phyloP scores from a whole-genome alignment of 257 asterid species.

The Leptodermis oblonga region DNA sequence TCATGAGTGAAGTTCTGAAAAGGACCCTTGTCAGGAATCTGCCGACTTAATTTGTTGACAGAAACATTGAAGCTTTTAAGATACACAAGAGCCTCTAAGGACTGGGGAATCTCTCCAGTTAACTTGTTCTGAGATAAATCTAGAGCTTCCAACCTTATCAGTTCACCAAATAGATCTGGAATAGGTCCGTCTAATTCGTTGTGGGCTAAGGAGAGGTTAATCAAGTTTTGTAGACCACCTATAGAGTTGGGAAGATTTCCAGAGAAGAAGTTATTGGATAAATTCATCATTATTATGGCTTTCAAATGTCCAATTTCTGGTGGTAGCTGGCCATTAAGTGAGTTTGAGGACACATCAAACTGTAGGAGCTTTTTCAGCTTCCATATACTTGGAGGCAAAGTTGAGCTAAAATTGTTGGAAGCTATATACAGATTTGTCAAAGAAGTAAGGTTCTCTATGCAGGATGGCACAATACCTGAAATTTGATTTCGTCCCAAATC shows the following conservation, averaged over 20 bases:
- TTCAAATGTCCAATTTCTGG: constrained; percentile 11
- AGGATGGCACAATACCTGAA: no score
- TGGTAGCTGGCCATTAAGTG: constrained; percentile 3
- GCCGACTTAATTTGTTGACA: not conserved
- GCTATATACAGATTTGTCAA: no score
- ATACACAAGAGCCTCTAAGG: not conserved
- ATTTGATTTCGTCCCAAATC: not conserved
- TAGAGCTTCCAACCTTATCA: constrained; percentile 6
- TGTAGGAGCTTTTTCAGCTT: not conserved
- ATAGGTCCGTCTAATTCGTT: constrained; percentile 10
- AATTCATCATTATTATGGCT: not conserved
- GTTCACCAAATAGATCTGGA: constrained; percentile 9
- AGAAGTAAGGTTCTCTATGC: no score
- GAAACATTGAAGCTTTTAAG: not conserved
- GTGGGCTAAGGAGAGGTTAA: no score
- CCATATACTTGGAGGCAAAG: constrained; percentile 3
- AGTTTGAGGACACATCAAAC: no score
- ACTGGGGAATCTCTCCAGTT: no score
- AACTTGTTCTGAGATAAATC: no score
- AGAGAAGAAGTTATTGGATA: not conserved
- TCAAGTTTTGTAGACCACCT: not conserved
- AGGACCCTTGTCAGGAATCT: not conserved
- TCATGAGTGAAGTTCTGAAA: not conserved
- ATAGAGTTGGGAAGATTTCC: not conserved
- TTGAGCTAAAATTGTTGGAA: constrained; percentile 2